phyloP scores from a whole-genome alignment of 2,329 filamentous ascomycete species.

The Tolypocladium pustulatum region DNA sequence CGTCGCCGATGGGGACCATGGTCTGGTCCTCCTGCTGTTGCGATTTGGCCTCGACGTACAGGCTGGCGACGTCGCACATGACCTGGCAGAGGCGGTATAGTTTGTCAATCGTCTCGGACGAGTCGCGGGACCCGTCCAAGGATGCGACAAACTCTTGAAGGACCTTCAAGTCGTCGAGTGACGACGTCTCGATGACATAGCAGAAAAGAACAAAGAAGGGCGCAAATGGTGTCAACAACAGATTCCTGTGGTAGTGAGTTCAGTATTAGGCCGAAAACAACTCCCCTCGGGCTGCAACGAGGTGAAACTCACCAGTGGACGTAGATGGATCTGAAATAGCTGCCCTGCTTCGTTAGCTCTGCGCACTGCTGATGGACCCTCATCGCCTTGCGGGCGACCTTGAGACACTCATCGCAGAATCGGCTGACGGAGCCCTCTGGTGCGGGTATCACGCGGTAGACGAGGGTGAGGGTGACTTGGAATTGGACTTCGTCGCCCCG shows the following conservation, averaged over 20 bases:
- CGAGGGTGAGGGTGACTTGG: constrained; percentile 36
- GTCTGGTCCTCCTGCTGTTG: constrained; percentile 34
- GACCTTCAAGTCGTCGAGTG: constrained; percentile 40
- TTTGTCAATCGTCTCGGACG: constrained; percentile 49
- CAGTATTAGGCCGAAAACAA: background rate
- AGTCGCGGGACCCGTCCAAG: constrained; percentile 36
- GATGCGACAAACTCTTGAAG: constrained; percentile 47
- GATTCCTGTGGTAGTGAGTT: constrained; percentile 27
- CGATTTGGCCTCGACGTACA: constrained; percentile 52
- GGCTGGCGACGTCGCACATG: constrained; percentile 48
- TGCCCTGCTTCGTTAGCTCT: constrained; percentile 26
- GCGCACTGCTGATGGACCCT: constrained; percentile 34
- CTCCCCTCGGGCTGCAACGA: background rate
- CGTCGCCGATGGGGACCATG: constrained; percentile 40
- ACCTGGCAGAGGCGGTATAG: constrained; percentile 52
- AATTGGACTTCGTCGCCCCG: constrained; percentile 37
- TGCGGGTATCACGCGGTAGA: constrained; percentile 41
- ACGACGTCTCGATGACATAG: constrained; percentile 43
- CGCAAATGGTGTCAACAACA: constrained; percentile 46
- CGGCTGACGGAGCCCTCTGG: constrained; percentile 28
- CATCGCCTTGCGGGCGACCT: constrained; percentile 38
- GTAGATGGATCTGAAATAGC: constrained; percentile 33
- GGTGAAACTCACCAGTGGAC: constrained; percentile 35
- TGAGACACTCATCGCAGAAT: constrained; percentile 38
- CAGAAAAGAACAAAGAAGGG: constrained; percentile 52